Evolutionary conservation across 495 filamentous ascomycete genomes (phyloP).

Genomic region (Bacidia gigantensis): DNA sequence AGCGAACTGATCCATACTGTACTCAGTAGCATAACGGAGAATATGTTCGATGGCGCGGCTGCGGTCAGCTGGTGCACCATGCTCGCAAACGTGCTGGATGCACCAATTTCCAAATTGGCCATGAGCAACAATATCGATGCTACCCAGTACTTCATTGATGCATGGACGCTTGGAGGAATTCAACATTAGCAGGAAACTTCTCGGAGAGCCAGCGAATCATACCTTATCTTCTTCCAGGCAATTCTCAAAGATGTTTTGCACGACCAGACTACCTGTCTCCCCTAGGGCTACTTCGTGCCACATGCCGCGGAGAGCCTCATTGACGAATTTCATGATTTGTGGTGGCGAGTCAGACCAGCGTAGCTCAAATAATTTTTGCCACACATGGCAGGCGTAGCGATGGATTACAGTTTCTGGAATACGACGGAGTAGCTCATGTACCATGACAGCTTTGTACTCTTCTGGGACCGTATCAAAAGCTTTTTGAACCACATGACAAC

Average conservation of each 20-base stretch:
- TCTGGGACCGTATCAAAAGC: conserved; percentile 95
- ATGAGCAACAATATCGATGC: conserved; percentile 89
- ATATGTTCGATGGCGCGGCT: conserved; percentile 91
- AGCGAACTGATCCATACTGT: conserved; percentile 98
- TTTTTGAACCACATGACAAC: conserved; percentile 96
- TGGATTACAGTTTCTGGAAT: conserved; percentile 98
- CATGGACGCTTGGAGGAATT: conserved; percentile 57
- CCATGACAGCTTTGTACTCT: conserved; percentile 96
- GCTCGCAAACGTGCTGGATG: conserved; percentile 98
- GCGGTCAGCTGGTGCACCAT: conserved; percentile 81
- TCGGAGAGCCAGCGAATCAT: conserved; percentile 28
- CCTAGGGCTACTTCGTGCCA: conserved; percentile 97
- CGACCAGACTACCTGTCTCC: conserved; percentile 92
- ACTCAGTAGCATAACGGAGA: conserved; percentile 80
- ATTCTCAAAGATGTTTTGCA: conserved; percentile 99
- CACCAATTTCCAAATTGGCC: conserved; percentile 99
- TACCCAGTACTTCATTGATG: conserved; percentile 86
- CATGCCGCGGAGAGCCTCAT: conserved; percentile 88
- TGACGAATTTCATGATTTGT: conserved; percentile 97
- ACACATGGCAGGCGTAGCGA: conserved; percentile 96
- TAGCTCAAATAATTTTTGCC: conserved; percentile 99
- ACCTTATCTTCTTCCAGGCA: conserved; percentile 98
- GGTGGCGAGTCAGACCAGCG: conserved; percentile 89
- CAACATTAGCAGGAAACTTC: neutral
- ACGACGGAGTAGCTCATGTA: conserved; percentile 84